Percentiles rank a stretch among this genome's conserved stretches.
Conservation (phyloP, 2,329 filamentous ascomycete genomes). For the Pestalotiopsis sp. region DNA sequence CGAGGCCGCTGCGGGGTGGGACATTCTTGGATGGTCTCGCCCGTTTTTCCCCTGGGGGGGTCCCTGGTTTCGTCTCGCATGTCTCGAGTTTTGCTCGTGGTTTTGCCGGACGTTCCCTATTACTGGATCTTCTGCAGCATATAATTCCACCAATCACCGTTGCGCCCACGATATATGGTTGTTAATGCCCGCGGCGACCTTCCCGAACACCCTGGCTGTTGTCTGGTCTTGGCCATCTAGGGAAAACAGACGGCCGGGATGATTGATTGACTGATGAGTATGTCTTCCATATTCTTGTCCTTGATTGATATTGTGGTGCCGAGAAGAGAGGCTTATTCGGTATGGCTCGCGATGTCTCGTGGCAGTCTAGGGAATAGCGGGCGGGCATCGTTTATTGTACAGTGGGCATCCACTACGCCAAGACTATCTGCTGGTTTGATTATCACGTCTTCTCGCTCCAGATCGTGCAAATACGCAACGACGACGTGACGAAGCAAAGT, state of each 20-base stretch:
- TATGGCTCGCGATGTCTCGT: neutral
- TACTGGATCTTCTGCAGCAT: conserved; percentile 10
- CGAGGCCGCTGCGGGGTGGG: neutral
- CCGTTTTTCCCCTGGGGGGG: neutral
- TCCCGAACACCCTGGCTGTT: conserved; percentile 6
- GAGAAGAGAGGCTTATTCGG: too few relatives aligned
- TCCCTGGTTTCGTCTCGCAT: conserved; percentile 2
- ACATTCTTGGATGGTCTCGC: neutral
- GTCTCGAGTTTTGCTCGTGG: neutral
- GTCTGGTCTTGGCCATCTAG: neutral
- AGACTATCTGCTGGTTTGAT: neutral
- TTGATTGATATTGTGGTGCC: too few relatives aligned
- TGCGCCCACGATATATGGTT: neutral
- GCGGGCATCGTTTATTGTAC: neutral
- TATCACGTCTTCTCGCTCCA: neutral
- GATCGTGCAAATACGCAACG: neutral
- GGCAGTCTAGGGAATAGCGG: neutral
- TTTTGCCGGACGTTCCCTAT: conserved; percentile 12
- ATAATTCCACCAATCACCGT: conserved; percentile 9
- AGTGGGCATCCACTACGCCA: neutral
- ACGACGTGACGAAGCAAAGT: neutral
- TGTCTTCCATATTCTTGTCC: neutral
- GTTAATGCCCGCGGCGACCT: conserved; percentile 6
- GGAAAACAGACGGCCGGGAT: neutral
- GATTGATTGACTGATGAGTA: neutral